A percentile compares a stretch with the other conserved stretches of the same genome.
These are phyloP conservation scores for Yamadazyma membranifaciens DNA, from an alignment of 1,139 yeast species.

Conservation along the genomic window DNA sequence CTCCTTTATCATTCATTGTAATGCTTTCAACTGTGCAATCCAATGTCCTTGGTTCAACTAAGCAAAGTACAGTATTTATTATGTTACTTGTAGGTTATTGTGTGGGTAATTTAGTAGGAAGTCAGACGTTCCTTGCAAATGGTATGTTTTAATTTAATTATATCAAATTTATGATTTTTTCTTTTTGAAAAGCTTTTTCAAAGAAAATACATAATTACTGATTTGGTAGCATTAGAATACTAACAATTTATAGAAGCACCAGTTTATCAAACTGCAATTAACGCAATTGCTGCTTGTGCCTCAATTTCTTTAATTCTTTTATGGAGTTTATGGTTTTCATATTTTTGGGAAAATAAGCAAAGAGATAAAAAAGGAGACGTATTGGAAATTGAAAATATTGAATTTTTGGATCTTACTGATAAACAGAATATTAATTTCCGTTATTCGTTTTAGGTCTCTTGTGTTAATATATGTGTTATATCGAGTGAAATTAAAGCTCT, in stretches of 20 bases:
- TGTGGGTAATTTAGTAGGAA: constrained; percentile 69
- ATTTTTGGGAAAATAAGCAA: constrained; percentile 25
- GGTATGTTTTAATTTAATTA: no score
- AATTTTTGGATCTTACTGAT: constrained; percentile 64
- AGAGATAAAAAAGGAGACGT: constrained; percentile 22
- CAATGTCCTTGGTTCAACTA: constrained; percentile 72
- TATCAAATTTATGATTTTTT: no score
- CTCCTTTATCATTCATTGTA: constrained; percentile 47
- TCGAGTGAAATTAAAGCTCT: no score
- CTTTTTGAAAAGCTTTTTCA: no score
- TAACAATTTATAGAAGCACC: constrained; percentile 43
- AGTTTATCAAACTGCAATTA: constrained; percentile 45
- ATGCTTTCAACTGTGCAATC: constrained; percentile 47
- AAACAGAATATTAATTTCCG: constrained; percentile 42
- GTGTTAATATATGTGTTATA: neutral
- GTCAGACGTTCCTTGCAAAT: constrained; percentile 56
- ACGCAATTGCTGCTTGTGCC: constrained; percentile 33
- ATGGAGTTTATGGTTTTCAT: constrained; percentile 26
- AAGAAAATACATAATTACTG: no score
- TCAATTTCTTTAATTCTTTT: constrained; percentile 23
- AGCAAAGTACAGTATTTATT: constrained; percentile 61
- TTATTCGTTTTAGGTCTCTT: constrained; percentile 4
- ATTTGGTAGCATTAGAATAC: no score
- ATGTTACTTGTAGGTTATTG: constrained; percentile 61
- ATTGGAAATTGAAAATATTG: constrained; percentile 40